Conservation (phyloP, 139 green algal genomes). For the Chlamydomonas sphaeroides region DNA sequence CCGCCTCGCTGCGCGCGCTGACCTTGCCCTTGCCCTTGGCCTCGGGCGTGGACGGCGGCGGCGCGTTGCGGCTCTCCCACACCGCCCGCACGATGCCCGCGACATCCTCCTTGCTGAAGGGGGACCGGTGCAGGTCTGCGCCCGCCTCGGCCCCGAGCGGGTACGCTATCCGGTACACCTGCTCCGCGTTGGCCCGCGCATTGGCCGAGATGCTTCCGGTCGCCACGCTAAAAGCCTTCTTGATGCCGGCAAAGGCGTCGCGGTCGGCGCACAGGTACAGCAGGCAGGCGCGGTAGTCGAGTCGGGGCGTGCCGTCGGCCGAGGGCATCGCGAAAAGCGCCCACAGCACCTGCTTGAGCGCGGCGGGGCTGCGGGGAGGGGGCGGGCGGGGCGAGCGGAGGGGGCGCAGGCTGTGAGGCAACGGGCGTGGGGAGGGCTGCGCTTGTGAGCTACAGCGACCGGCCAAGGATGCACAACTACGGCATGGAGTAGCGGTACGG, state of each 20-base stretch:
- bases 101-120: conserved; percentile 43
- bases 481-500: too few relatives aligned
- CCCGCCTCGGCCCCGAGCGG: conserved; percentile 47
- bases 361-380: conserved; percentile 27
- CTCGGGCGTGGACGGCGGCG: not conserved
- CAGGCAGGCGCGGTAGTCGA: conserved; percentile 52
- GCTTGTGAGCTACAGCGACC: too few relatives aligned
- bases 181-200: conserved; percentile 17
- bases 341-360: conserved; percentile 64
- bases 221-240: conserved; percentile 57
- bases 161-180: conserved; percentile 55
- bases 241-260: conserved; percentile 61
- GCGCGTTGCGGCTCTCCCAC: conserved; percentile 38
- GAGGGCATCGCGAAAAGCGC: conserved; percentile 42
- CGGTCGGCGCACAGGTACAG: conserved; percentile 67
- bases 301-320: not conserved
- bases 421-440: too few relatives aligned
- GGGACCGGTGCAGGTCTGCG: conserved; percentile 29
- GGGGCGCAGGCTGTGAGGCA: too few relatives aligned
- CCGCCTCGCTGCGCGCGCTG: not conserved
- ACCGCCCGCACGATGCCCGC: conserved; percentile 32
- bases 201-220: conserved; percentile 26
- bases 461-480: too few relatives aligned
- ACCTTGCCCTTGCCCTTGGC: not conserved
- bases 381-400: not conserved